Evolutionary conservation across 805 yeast species (phyloP).

Genomic region (Lachancea thermotolerans): DNA sequence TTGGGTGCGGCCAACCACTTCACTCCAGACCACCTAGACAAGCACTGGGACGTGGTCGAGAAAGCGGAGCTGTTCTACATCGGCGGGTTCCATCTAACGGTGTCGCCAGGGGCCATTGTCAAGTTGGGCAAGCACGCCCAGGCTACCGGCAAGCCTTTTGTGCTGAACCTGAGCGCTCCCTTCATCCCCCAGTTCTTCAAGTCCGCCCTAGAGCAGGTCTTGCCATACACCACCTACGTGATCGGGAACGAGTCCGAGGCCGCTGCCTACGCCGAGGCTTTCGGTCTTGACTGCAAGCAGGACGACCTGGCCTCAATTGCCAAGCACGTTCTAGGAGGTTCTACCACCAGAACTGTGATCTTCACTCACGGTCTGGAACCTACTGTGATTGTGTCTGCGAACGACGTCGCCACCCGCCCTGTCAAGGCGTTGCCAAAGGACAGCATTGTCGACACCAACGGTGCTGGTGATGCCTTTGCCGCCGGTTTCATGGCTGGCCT

Average conservation of each 20-base stretch:
- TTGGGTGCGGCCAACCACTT: conserved; percentile 97
- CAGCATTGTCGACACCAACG: conserved; percentile 86
- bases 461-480: conserved; percentile 98
- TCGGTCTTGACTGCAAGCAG: conserved; percentile 43
- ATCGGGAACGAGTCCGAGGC: conserved; percentile 98
- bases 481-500: conserved; percentile 91
- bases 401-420: conserved; percentile 43
- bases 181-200: conserved; percentile 94
- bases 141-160: conserved; percentile 65
- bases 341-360: conserved; percentile 77
- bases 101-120: conserved; percentile 88
- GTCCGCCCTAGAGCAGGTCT: conserved; percentile 70
- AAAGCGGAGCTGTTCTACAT: conserved; percentile 78
- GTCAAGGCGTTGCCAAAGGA: conserved; percentile 65
- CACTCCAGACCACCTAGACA: conserved; percentile 79
- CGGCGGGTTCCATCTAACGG: conserved; percentile 99
- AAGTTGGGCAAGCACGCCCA: conserved; percentile 91
- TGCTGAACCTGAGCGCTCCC: conserved; percentile 91
- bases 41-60: conserved; percentile 82
- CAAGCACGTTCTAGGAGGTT: conserved; percentile 49
- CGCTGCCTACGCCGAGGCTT: conserved; percentile 84
- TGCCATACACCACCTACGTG: conserved; percentile 85
- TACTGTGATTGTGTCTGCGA: conserved; percentile 68
- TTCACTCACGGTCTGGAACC: conserved; percentile 95
- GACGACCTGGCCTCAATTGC: conserved; percentile 74